phyloP scores from a whole-genome alignment of 2,329 filamentous ascomycete species.

The Parastagonospora avenae region DNA sequence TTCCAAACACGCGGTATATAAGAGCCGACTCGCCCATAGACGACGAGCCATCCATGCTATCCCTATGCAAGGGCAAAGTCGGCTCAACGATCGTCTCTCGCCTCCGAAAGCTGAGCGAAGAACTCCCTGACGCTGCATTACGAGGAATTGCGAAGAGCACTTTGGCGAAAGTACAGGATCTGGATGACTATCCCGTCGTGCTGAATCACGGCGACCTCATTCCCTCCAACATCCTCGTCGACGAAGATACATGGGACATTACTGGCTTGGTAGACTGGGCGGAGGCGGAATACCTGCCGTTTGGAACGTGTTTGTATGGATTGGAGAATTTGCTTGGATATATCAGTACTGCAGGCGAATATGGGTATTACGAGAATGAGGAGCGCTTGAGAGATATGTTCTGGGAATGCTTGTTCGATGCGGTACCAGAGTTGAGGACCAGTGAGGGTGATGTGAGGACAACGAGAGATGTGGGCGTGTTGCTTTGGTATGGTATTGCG shows the following conservation, averaged over 20 bases:
- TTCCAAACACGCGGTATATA: neutral
- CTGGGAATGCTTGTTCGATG: slow-evolving; percentile 52
- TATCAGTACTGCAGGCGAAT: slow-evolving; percentile 29
- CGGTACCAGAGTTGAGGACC: slow-evolving; percentile 45
- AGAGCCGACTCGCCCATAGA: slow-evolving; percentile 27
- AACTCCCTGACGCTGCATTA: slow-evolving; percentile 31
- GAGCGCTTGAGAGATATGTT: slow-evolving; percentile 54
- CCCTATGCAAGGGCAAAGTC: slow-evolving; percentile 34
- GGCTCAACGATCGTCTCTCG: slow-evolving; percentile 32
- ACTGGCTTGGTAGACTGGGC: slow-evolving; percentile 68
- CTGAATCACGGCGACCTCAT: slow-evolving; percentile 67
- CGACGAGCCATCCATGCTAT: slow-evolving; percentile 10
- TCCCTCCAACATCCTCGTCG: slow-evolving; percentile 62
- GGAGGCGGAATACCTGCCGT: slow-evolving; percentile 65
- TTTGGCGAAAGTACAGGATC: slow-evolving; percentile 49
- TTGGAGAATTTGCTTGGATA: slow-evolving; percentile 64
- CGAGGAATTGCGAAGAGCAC: slow-evolving; percentile 19
- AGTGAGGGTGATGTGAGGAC: slow-evolving; percentile 46
- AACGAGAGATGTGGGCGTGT: slow-evolving; percentile 60
- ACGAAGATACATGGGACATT: slow-evolving; percentile 51
- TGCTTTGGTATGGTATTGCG: slow-evolving; percentile 68
- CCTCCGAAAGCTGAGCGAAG: slow-evolving; percentile 25
- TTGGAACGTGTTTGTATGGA: slow-evolving; percentile 65
- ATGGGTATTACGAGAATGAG: slow-evolving; percentile 54
- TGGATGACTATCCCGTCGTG: slow-evolving; percentile 57